Evolutionary conservation across 2,329 filamentous ascomycete species (phyloP), one percentile per base, ranked within the genome.

Genomic region (Alternaria triticina): DNA sequence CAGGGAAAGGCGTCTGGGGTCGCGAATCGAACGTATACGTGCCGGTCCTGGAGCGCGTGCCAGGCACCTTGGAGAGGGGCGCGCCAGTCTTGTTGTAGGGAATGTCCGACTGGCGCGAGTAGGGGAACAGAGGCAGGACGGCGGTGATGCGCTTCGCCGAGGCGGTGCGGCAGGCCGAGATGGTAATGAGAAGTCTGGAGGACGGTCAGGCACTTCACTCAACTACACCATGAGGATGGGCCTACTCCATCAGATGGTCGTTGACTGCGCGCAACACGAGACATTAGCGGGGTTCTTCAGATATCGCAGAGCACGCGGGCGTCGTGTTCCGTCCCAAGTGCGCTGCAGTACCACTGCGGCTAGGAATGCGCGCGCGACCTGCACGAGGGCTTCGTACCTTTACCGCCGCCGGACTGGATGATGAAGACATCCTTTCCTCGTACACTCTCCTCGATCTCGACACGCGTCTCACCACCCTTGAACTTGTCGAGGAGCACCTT

Each of bases 401-500:
- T 92, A 68, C 93, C 94, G 72, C 93, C 93, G 72, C 93, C 94
- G 45, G 93, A 96, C 82, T 98, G 95, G 75, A 99, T 93, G 79
- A 98, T 97, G 84, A 96, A 99, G 79, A 77, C 96, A 88, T 99
- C 96, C 81, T 99, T 99, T 73, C 93, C 96, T 73, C 96, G 91
- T 55, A 99, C 96, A 13, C 94, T 97, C 82, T 99, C 96, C 80
- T 94, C 88, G 76, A 99, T 97, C 82, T 98, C 96, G 67, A 97
- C 95, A 59, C 95, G 90, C 71, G 92, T 97, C 84, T 98, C 96
- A 71, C 96, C 96, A 56, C 96, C 93, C 30, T 94, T 93, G 84
- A 99, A 99, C 83, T 97, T 97, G 77, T 86, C 88, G 54, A 98
- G 89, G 65, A 94, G 89, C 71, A 95, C 91, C 76, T 94, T 90